Percentiles rank a stretch among this genome's conserved stretches.
Conservation (phyloP, 371 early-diverging fungal genomes). For the Capniomyces stellatus region DNA sequence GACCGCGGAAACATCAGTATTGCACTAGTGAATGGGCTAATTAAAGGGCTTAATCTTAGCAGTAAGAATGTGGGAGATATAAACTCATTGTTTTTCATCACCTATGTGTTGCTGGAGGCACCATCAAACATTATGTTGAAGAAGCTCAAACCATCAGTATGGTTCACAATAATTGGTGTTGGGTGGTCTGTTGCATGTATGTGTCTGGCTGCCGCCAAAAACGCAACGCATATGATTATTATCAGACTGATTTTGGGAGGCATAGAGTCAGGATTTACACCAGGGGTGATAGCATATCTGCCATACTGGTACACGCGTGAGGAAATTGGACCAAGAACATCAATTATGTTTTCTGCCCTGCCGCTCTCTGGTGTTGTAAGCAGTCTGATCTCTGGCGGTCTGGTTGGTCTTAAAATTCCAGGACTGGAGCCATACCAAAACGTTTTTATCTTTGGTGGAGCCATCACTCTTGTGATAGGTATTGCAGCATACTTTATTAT, state of each 20-base stretch:
- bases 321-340: constrained; percentile 20
- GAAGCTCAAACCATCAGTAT: constrained; percentile 33
- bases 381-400: constrained; percentile 21
- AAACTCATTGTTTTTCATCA: constrained; percentile 23
- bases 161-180: constrained; percentile 51
- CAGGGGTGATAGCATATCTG: constrained; percentile 31
- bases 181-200: constrained; percentile 33
- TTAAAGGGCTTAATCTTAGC: background rate
- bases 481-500: constrained; percentile 7
- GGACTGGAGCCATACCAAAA: constrained; percentile 34
- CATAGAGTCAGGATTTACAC: constrained; percentile 35
- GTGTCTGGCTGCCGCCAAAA: constrained; percentile 25
- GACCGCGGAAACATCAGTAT: constrained; percentile 47
- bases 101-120: constrained; percentile 39
- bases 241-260: constrained; percentile 27
- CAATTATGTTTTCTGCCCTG: constrained; percentile 23
- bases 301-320: constrained; percentile 31
- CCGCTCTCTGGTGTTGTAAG: constrained; percentile 26
- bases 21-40: background rate
- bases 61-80: constrained; percentile 17
- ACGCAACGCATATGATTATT: constrained; percentile 18
- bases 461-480: constrained; percentile 24
- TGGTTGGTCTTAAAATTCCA: constrained; percentile 10
- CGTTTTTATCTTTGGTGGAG: constrained; percentile 31
- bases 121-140: constrained; percentile 42